A percentile compares a stretch with the other conserved stretches of the same genome.
Evolutionary conservation across 768 basidiomycete species (phyloP).

Genomic region (Tylopilus vinaceipallidus): DNA sequence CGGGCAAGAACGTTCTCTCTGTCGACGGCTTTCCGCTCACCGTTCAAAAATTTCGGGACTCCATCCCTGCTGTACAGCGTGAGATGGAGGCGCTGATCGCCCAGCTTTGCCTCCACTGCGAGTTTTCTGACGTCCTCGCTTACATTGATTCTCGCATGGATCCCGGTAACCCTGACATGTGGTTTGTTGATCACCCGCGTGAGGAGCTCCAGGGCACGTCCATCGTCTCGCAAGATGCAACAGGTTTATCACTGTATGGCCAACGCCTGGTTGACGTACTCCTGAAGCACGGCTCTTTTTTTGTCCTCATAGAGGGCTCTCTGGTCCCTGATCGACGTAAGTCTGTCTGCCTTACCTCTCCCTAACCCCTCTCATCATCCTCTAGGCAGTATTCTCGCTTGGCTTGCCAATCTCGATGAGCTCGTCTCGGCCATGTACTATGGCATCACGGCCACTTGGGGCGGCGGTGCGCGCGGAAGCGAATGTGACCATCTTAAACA

Average conservation of each 20-base stretch:
- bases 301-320: too few relatives aligned
- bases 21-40: neutral
- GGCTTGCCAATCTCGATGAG: constrained; percentile 5
- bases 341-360: too few relatives aligned
- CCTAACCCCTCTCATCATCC: too few relatives aligned
- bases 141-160: neutral
- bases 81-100: neutral
- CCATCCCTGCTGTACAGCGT: neutral
- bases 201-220: neutral
- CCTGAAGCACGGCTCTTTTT: too few relatives aligned
- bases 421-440: constrained; percentile 9
- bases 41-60: neutral
- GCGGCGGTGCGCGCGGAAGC: constrained; percentile 9
- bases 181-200: neutral
- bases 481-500: constrained; percentile 16
- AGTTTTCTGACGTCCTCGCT: neutral
- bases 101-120: neutral
- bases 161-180: neutral
- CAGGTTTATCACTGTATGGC: too few relatives aligned
- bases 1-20: neutral
- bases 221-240: neutral
- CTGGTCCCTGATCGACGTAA: too few relatives aligned
- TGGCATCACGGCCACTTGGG: constrained; percentile 12
- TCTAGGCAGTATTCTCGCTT: too few relatives aligned
- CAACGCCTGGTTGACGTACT: too few relatives aligned